Evolutionary conservation across 1,139 yeast genomes (phyloP), one percentile per base, ranked within the genome.

Genomic region (Nakaseomyces nivariensis): DNA sequence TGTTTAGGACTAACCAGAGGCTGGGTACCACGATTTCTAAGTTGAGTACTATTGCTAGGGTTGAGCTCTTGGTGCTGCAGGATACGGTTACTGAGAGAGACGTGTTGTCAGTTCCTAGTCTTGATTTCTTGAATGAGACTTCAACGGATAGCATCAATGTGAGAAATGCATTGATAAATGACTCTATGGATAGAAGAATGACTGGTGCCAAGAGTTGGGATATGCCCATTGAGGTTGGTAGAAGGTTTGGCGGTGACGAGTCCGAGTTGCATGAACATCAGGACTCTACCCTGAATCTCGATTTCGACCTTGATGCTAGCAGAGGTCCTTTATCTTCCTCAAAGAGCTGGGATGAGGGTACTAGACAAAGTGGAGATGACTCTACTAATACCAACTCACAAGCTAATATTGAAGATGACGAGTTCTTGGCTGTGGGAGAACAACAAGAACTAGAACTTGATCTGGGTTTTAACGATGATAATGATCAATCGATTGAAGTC

Each of bases 31-130:
- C 76, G 0, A 67, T 74, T 29, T 66, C 72, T 53, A 70, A 79
- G 49, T 76, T 79, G 5, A 72, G 77, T 10, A 75, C 81, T 29
- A 71, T 81, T 33, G 68, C 78, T 24, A 74, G 78, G 50, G 67
- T 87, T 45, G 75, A 77, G 44, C 74, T 75, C 51, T 71, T 85
- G 51, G 77, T 82, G 0, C 73, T 87, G 54, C 81, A 77, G 57
- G 95, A 89, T 67, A 85, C 85, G 41, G 83, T 88, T 42, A 84
- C 96, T 0, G 87, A 82, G 51, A 76, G 81, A 46, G 95, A 88
- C 61, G 77, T 87, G 57, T 70, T 85, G 46, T 77, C 75, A 56
- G 83, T 79, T 57, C 85, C 81, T 43, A 84, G 81, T 41, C 71
- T 84, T 56, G 74, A 75, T 46, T 74, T 84, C 56, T 49, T 64